Percentiles rank a stretch among this genome's conserved stretches.
phyloP scores from a whole-genome alignment of 768 basidiomycete species.

The Podaxis mareebaensis region DNA sequence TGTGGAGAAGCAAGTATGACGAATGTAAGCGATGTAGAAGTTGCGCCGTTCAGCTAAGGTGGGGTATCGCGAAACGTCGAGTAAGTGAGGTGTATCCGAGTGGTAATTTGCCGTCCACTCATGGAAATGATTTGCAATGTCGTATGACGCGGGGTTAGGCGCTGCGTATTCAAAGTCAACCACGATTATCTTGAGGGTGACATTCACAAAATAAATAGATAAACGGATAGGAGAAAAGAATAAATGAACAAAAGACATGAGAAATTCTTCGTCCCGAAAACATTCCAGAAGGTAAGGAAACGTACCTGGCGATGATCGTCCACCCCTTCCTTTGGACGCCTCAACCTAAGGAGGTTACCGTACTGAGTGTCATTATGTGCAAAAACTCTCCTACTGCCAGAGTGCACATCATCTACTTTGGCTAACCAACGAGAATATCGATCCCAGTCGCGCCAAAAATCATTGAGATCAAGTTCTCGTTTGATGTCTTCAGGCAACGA shows the following conservation, averaged over 20 bases:
- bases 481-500: conserved; percentile 45
- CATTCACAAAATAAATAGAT: background rate
- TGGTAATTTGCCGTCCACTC: conserved; percentile 97
- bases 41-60: conserved; percentile 68
- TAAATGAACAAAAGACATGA: conserved; percentile 7
- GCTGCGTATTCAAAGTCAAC: conserved; percentile 98
- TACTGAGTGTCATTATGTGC: conserved; percentile 97
- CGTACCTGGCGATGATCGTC: conserved; percentile 79
- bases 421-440: conserved; percentile 72
- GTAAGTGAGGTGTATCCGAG: conserved; percentile 62
- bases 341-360: conserved; percentile 85
- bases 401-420: conserved; percentile 54
- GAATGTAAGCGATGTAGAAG: conserved; percentile 85
- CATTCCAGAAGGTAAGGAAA: conserved; percentile 12
- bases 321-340: conserved; percentile 48
- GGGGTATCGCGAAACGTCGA: conserved; percentile 70
- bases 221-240: conserved; percentile 11
- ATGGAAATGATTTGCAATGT: conserved; percentile 96
- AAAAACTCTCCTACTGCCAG: conserved; percentile 69
- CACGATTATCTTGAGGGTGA: conserved; percentile 70
- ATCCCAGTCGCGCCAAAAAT: conserved; percentile 64
- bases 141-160: conserved; percentile 90
- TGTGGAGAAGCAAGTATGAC: conserved; percentile 34
- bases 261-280: background rate
- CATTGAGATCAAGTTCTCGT: conserved; percentile 60